Evolutionary conservation across 768 basidiomycete genomes (phyloP).

Genomic region (Lactarius akahatsu): DNA sequence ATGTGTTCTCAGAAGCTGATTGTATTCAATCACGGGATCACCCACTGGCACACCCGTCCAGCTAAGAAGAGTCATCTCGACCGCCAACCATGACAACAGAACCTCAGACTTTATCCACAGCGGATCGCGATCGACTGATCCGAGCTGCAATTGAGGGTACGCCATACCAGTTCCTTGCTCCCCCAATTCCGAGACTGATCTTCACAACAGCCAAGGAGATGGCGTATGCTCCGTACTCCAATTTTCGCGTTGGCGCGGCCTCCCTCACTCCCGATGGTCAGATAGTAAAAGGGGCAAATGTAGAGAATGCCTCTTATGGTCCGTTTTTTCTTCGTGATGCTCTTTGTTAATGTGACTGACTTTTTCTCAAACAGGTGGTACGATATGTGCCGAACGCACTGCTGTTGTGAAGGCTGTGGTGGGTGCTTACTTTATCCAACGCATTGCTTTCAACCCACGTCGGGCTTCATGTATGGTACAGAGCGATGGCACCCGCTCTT

Average conservation of each 20-base stretch:
- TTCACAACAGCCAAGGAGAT: conserved; percentile 57
- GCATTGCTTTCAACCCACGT: neutral
- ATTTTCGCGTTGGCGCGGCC: conserved; percentile 91
- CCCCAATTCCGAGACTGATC: neutral
- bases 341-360: neutral
- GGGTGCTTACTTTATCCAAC: conserved; percentile 35
- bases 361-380: conserved; percentile 55
- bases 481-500: conserved; percentile 76
- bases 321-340: neutral
- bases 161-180: neutral
- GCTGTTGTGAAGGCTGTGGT: conserved; percentile 94
- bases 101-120: conserved; percentile 37
- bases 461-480: conserved; percentile 33
- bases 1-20: neutral
- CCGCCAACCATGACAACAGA: neutral
- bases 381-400: conserved; percentile 94
- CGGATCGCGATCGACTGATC: conserved; percentile 52
- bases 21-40: neutral
- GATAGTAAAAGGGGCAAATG: conserved; percentile 83
- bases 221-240: conserved; percentile 83
- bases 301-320: conserved; percentile 96
- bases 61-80: neutral
- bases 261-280: conserved; percentile 65
- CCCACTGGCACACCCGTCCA: neutral
- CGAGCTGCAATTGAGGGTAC: conserved; percentile 59